Evolutionary conservation across 2,329 filamentous ascomycete species (phyloP).

Genomic region (Chrysoporthe puriensis): DNA sequence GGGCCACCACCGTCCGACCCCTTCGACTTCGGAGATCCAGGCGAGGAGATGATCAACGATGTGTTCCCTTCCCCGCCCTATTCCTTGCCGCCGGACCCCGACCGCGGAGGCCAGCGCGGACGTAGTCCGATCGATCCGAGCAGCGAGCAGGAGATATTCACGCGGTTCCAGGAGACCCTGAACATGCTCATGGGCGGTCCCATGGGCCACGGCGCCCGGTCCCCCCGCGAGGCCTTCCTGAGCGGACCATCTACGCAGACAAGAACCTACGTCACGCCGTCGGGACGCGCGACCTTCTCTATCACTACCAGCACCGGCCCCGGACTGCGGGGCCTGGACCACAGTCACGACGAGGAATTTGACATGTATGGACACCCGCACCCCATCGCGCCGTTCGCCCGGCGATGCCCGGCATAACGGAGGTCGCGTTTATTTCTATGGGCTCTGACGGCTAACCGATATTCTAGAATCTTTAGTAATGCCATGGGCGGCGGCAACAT

Average conservation of each 20-base stretch:
- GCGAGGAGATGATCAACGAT: conserved; percentile 59
- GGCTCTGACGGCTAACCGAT: conserved; percentile 38
- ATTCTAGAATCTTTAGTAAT: conserved; percentile 50
- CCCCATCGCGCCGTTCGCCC: neutral
- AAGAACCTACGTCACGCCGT: conserved; percentile 21
- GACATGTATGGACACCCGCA: conserved; percentile 48
- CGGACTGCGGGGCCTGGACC: conserved; percentile 34
- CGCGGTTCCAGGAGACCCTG: conserved; percentile 42
- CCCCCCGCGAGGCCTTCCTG: conserved; percentile 11
- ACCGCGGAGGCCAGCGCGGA: conserved; percentile 1
- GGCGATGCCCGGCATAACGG: conserved; percentile 21
- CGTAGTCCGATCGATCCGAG: conserved; percentile 31
- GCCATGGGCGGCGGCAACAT: conserved; percentile 44
- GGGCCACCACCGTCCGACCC: conserved; percentile 23
- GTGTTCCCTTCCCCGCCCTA: conserved; percentile 36
- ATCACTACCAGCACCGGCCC: conserved; percentile 25
- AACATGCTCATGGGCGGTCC: conserved; percentile 46
- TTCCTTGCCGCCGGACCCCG: neutral
- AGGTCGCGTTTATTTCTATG: conserved; percentile 28
- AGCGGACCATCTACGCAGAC: conserved; percentile 13
- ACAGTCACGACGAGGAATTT: conserved; percentile 54
- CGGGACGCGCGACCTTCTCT: conserved; percentile 23
- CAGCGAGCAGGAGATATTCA: conserved; percentile 43
- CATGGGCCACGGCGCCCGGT: conserved; percentile 34
- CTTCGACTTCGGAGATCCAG: conserved; percentile 54